phyloP scores from a whole-genome alignment of 805 yeast species.

The Cephaloascus fragrans region DNA sequence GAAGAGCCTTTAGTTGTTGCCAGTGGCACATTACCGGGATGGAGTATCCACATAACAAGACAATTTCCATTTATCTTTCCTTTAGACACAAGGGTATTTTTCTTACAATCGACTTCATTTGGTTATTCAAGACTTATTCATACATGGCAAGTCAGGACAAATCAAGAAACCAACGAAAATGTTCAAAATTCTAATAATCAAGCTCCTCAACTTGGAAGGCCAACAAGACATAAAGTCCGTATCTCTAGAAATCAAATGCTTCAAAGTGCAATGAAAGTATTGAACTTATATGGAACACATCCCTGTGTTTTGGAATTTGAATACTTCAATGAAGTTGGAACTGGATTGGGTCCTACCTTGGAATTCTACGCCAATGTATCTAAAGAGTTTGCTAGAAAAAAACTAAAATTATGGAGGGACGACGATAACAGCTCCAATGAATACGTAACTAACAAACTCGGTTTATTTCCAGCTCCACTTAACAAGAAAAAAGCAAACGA shows the following conservation, averaged over 20 bases:
- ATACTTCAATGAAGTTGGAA: slow-evolving; percentile 85
- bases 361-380: slow-evolving; percentile 86
- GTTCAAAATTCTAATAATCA: slow-evolving; percentile 17
- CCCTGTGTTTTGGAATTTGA: slow-evolving; percentile 82
- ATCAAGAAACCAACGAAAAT: slow-evolving; percentile 25
- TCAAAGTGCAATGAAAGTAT: slow-evolving; percentile 69
- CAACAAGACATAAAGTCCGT: slow-evolving; percentile 70
- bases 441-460: slow-evolving; percentile 33
- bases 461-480: slow-evolving; percentile 64
- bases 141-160: slow-evolving; percentile 53
- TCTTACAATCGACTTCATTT: slow-evolving; percentile 79
- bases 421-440: slow-evolving; percentile 19
- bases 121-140: slow-evolving; percentile 81
- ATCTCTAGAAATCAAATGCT: slow-evolving; percentile 62
- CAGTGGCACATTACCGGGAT: slow-evolving; percentile 74
- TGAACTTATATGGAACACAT: slow-evolving; percentile 66
- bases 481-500: slow-evolving; percentile 11
- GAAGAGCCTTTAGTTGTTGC: slow-evolving; percentile 88
- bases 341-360: slow-evolving; percentile 92
- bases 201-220: slow-evolving; percentile 56
- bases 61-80: slow-evolving; percentile 80
- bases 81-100: slow-evolving; percentile 65
- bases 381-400: slow-evolving; percentile 52
- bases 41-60: slow-evolving; percentile 71
- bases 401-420: slow-evolving; percentile 62